Conservation (phyloP, 1,139 yeast species). For the Magnusiomyces starmeri region DNA sequence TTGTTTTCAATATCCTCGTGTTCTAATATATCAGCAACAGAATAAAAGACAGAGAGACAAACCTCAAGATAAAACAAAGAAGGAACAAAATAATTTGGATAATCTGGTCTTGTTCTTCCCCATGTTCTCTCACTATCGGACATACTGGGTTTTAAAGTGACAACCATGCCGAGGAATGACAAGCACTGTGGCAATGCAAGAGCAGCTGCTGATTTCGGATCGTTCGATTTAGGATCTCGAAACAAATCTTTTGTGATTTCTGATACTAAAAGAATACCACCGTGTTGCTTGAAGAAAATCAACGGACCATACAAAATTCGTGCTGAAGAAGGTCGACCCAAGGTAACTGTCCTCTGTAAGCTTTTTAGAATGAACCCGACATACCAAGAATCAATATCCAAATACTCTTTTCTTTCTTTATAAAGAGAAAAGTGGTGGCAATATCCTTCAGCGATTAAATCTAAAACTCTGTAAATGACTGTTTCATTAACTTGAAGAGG, state of each 20-base stretch:
- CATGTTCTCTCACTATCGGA: neutral
- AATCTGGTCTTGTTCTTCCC: slow-evolving; percentile 6
- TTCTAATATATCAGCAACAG: slow-evolving; percentile 27
- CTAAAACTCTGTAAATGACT: slow-evolving; percentile 12
- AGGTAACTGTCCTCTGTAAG: neutral
- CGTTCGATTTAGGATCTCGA: slow-evolving; percentile 8
- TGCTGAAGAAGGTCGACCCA: neutral
- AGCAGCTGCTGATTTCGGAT: slow-evolving; percentile 12
- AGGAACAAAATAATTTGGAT: slow-evolving; percentile 28
- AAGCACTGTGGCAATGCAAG: slow-evolving; percentile 16
- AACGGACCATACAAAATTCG: slow-evolving; percentile 23
- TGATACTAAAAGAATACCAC: slow-evolving; percentile 27
- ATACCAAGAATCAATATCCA: slow-evolving; percentile 2
- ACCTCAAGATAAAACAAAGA: slow-evolving; percentile 31
- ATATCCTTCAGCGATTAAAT: slow-evolving; percentile 27
- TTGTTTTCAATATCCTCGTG: slow-evolving; percentile 22
- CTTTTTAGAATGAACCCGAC: neutral
- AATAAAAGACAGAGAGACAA: slow-evolving; percentile 24
- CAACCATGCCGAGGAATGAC: neutral
- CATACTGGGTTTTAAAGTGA: neutral
- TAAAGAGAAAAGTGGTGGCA: slow-evolving; percentile 22
- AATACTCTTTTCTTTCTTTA: slow-evolving; percentile 11
- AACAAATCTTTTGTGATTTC: slow-evolving; percentile 25
- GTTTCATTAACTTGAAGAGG: slow-evolving; percentile 4
- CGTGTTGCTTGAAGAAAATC: slow-evolving; percentile 29